phyloP scores from a whole-genome alignment of 257 asterid genomes.

The Solanum sejunctum region DNA sequence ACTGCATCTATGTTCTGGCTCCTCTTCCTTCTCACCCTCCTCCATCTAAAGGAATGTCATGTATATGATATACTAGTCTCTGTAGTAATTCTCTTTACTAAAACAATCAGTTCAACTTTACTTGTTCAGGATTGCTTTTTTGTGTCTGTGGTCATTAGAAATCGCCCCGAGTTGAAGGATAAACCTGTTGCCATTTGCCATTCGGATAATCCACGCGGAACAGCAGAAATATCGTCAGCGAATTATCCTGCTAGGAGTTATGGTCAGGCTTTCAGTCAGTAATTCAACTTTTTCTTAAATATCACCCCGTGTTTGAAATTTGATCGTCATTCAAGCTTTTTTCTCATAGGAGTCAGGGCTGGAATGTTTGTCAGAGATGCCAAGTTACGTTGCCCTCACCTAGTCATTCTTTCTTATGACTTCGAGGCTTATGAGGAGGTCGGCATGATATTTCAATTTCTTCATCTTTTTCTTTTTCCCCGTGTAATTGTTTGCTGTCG shows the following conservation, averaged over 20 bases:
- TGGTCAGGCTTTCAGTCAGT: slow-evolving; percentile 40
- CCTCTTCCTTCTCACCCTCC: not conserved
- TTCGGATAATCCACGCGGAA: slow-evolving; percentile 85
- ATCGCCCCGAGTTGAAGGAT: slow-evolving; percentile 48
- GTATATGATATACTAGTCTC: not conserved
- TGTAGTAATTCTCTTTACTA: not conserved
- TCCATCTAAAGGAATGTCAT: not conserved
- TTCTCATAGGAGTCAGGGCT: slow-evolving; percentile 66
- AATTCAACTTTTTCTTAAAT: not conserved
- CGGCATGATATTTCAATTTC: not conserved
- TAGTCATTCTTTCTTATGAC: slow-evolving; percentile 76
- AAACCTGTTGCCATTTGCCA: slow-evolving; percentile 96
- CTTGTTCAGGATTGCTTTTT: slow-evolving; percentile 79
- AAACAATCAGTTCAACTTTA: not conserved
- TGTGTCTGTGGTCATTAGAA: slow-evolving; percentile 80
- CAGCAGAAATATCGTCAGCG: slow-evolving; percentile 94
- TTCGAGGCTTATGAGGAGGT: slow-evolving; percentile 97
- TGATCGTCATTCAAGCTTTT: not conserved
- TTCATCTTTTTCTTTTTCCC: not conserved
- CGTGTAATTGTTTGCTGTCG: not conserved
- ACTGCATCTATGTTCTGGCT: not conserved
- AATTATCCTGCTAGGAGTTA: slow-evolving; percentile 84
- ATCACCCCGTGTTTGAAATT: not conserved
- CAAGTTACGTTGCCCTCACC: slow-evolving; percentile 80
- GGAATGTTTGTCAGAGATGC: slow-evolving; percentile 98